A percentile compares a stretch with the other conserved stretches of the same genome.
Conservation (phyloP, 2,329 filamentous ascomycete species). For the Fusarium mundagurra region DNA sequence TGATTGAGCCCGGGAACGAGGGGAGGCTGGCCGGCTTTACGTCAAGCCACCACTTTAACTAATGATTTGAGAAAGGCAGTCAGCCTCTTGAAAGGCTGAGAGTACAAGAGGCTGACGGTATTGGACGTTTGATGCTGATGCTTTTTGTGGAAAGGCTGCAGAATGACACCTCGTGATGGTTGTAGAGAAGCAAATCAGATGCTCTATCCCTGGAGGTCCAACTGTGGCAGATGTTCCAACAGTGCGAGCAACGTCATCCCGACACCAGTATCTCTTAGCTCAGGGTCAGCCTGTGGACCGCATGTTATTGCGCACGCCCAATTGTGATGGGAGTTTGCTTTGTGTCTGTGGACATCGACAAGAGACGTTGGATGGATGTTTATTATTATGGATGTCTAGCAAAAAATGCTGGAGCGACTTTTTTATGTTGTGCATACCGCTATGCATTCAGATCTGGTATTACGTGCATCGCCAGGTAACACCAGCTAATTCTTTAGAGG, state of each 20-base stretch:
- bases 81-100: conserved; percentile 11
- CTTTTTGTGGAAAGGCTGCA: conserved; percentile 4
- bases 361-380: background rate
- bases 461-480: conserved; percentile 25
- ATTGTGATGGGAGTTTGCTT: conserved; percentile 1
- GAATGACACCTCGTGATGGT: conserved; percentile 15
- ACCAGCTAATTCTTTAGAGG: conserved; percentile 2
- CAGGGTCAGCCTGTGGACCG: conserved; percentile 19
- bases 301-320: conserved; percentile 14
- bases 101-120: background rate
- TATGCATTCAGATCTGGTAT: conserved; percentile 37
- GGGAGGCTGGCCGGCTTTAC: conserved; percentile 4
- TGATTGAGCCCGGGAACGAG: background rate
- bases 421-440: conserved; percentile 41
- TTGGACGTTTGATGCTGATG: conserved; percentile 3
- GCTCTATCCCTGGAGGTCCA: background rate
- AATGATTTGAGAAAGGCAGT: background rate
- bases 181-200: conserved; percentile 8
- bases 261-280: conserved; percentile 3
- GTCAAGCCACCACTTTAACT: conserved; percentile 18
- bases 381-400: conserved; percentile 20
- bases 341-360: conserved; percentile 5
- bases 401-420: conserved; percentile 17
- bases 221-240: conserved; percentile 30
- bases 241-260: conserved; percentile 34